Evolutionary conservation across 2,329 filamentous ascomycete species (phyloP).

Genomic region (Epichloe elymi): DNA sequence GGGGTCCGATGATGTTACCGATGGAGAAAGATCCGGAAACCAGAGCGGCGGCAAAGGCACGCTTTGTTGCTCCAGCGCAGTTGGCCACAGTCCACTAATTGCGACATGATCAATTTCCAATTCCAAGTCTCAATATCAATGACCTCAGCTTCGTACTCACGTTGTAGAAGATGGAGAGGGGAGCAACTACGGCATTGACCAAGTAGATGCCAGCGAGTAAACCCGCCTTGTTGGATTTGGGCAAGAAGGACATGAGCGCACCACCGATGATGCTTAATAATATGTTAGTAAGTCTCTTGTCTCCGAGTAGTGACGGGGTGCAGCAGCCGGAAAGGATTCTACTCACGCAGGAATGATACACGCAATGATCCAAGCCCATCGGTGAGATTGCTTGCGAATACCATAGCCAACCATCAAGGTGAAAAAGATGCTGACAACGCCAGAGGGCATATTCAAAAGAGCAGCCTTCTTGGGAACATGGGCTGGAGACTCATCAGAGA

Average conservation of each 20-base stretch:
- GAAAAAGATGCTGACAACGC: constrained; percentile 37
- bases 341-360: constrained; percentile 35
- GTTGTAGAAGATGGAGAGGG: constrained; percentile 31
- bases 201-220: constrained; percentile 36
- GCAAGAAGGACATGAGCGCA: constrained; percentile 39
- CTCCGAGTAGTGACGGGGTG: background rate
- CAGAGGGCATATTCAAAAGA: constrained; percentile 42
- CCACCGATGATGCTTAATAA: constrained; percentile 30
- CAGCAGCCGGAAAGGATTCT: background rate
- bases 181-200: constrained; percentile 35
- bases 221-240: constrained; percentile 30
- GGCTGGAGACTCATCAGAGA: constrained; percentile 20
- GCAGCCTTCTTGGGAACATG: constrained; percentile 27
- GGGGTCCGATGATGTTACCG: constrained; percentile 43
- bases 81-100: constrained; percentile 35
- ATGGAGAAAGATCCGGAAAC: constrained; percentile 37
- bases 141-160: constrained; percentile 14
- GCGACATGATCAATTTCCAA: background rate
- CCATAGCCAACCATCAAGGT: constrained; percentile 34
- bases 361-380: constrained; percentile 35
- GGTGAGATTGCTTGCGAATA: constrained; percentile 31
- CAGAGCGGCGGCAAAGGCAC: constrained; percentile 34
- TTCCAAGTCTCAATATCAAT: background rate
- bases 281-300: background rate
- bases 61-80: constrained; percentile 38